Percentiles rank a stretch among this genome's conserved stretches.
phyloP scores from a whole-genome alignment of 176 grass and related monocot species.

The Triticum urartu region DNA sequence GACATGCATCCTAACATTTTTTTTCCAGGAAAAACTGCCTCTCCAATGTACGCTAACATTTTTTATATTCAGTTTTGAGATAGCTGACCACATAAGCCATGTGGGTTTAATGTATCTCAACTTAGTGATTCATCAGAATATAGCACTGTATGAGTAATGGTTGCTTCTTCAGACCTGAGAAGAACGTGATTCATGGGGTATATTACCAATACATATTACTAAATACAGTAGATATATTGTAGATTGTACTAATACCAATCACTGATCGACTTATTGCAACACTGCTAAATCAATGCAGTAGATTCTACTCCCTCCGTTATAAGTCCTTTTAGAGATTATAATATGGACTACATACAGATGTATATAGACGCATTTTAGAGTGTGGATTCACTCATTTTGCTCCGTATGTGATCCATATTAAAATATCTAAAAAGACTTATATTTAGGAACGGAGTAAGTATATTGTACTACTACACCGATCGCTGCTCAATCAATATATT shows the following conservation, averaged over 20 bases:
- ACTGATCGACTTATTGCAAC: background rate
- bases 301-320: no score
- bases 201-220: background rate
- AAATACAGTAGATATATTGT: background rate
- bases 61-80: background rate
- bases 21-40: background rate
- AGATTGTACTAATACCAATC: background rate
- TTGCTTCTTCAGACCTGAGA: background rate
- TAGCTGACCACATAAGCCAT: background rate
- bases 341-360: no score
- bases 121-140: background rate
- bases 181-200: background rate
- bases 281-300: no score
- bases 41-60: background rate
- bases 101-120: background rate
- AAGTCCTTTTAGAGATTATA: no score
- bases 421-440: no score
- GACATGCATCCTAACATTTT: background rate
- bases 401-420: no score
- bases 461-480: background rate
- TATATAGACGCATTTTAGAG: no score
- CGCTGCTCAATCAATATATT: background rate
- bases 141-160: background rate
- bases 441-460: no score
- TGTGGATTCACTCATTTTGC: no score